Evolutionary conservation across 225 moss, liverwort and hornwort genomes (phyloP), one percentile per base, ranked within the genome.

Genomic region (Lunularia cruciata): DNA sequence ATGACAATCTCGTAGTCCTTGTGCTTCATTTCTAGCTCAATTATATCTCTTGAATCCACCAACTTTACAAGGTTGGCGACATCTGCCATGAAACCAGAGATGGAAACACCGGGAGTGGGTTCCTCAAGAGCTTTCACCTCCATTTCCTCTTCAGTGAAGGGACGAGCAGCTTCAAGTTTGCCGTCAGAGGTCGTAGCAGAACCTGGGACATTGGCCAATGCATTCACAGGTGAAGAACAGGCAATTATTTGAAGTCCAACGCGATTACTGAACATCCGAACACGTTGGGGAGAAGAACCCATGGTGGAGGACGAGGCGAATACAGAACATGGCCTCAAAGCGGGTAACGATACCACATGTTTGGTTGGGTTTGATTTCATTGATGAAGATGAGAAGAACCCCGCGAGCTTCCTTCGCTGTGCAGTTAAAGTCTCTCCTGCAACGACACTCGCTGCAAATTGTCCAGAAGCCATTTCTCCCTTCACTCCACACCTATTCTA

Each of bases 61-160:
- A 94, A 87, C 90, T 91, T 94, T 81, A 94, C 86, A 73, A 94
- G 71, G 57, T 89, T 91, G 56, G 89, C 88, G 12, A 94, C 86
- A 80, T 94, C 91, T 8, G 86, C 74, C 94, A 94, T 84, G 70
- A 94, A 89, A 25, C 79, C 73, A 31, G 94, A 91, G 28, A 87
- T 84, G 43, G 89, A 84, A 2, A 86, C 52, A 45, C 85, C 73
- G 28, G 77, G 68, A 25, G 83, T 70, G 14, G 86, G 66, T 3
- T 75, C 35, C 25, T 2, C 6, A 48, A 15, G 18, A 31, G 75
- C 65, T 27, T 77, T 59, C 30, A 73, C 7, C 14, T 6, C 12
- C 37, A 68, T 68, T 83, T 84, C 13, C 77, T 47, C 53, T 66
- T 68, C 18, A 76, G 34, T 23, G 31, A 20, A 53, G 51, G 57